Evolutionary conservation across 345 rosid species (phyloP).

Genomic region (Pseudoturritis turrita): DNA sequence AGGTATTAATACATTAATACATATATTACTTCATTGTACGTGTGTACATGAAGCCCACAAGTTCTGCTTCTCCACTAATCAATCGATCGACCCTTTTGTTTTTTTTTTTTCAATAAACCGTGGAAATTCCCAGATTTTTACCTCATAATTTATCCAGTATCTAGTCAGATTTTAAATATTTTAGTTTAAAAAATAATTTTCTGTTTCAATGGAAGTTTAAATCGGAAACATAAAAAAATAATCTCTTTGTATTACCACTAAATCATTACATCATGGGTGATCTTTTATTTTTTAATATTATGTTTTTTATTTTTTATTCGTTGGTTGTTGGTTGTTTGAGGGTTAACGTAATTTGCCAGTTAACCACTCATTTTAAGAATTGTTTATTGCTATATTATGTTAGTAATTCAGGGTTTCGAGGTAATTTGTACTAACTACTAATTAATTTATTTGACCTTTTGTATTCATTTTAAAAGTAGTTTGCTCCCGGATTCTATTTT

Average conservation of each 20-base stretch:
- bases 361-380: conserved; percentile 27
- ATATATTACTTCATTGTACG: conserved; percentile 1
- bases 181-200: no score
- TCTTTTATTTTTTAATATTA: neutral
- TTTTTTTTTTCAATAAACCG: no score
- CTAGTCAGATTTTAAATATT: no score
- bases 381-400: conserved; percentile 15
- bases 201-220: no score
- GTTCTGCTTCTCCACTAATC: conserved; percentile 18
- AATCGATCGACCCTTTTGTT: neutral
- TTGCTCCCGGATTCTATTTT: neutral
- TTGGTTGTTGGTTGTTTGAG: neutral
- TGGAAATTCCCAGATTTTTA: no score
- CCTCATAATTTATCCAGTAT: no score
- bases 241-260: no score
- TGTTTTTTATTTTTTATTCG: neutral
- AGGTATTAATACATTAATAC: neutral
- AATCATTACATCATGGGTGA: no score
- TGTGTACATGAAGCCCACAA: conserved; percentile 27
- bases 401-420: conserved; percentile 8
- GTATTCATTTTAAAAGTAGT: neutral
- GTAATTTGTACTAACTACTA: neutral
- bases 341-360: conserved; percentile 25
- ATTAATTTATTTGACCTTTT: neutral
- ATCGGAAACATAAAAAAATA: no score